phyloP scores from a whole-genome alignment of 331 rosid species.

The Rosa hybrid region DNA sequence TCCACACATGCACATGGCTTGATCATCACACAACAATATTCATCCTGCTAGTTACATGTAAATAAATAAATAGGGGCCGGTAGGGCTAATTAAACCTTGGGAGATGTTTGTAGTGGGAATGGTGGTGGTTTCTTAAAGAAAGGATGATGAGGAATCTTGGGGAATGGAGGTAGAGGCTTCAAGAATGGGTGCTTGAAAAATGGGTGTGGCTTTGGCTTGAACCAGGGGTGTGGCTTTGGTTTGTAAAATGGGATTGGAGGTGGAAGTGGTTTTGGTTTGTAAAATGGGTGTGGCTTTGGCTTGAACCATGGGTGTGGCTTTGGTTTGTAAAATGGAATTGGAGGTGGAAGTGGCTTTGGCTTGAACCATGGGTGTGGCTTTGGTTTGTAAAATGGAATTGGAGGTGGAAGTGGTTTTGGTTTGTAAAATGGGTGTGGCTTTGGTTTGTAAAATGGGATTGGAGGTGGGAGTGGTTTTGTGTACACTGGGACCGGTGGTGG shows the following conservation, averaged over 20 bases:
- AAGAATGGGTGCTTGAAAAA: constrained; percentile 29
- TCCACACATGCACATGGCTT: neutral
- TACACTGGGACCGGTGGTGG: constrained; percentile 33
- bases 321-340: constrained; percentile 17
- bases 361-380: constrained; percentile 23
- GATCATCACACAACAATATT: constrained; percentile 2
- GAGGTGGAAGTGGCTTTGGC: constrained; percentile 23
- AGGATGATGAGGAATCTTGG: constrained; percentile 44
- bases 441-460: constrained; percentile 17
- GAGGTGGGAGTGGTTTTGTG: constrained; percentile 24
- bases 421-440: constrained; percentile 16
- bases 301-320: constrained; percentile 6
- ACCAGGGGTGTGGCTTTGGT: constrained; percentile 23
- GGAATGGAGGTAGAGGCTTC: constrained; percentile 32
- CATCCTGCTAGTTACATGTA: neutral
- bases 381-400: constrained; percentile 12
- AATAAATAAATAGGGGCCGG: neutral
- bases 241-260: constrained; percentile 11
- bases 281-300: constrained; percentile 5
- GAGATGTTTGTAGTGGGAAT: neutral
- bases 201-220: constrained; percentile 35
- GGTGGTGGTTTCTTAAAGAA: constrained; percentile 51
- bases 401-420: constrained; percentile 16
- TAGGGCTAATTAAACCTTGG: constrained; percentile 5
- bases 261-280: constrained; percentile 6